These are phyloP conservation scores for Ceratocystis cubensis DNA, from an alignment of 2,329 filamentous ascomycete genomes.

Conservation along the genomic window DNA sequence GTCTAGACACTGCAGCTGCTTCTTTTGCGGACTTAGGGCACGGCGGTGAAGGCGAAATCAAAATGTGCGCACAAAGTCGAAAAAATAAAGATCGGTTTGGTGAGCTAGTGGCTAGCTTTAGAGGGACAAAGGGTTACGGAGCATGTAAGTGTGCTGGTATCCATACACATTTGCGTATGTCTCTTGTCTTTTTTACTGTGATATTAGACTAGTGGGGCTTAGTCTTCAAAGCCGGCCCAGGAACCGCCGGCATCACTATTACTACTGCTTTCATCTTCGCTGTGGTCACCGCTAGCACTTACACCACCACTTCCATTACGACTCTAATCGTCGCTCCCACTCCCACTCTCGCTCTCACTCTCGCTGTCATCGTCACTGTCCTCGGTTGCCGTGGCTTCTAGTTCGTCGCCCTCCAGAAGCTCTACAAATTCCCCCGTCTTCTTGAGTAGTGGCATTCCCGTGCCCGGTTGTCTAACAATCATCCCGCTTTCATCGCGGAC, in stretches of 20 bases:
- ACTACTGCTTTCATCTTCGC: neutral
- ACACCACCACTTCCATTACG: conserved; percentile 28
- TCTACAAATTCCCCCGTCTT: conserved; percentile 27
- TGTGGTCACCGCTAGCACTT: conserved; percentile 23
- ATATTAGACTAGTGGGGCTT: neutral
- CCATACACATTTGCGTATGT: too few relatives aligned
- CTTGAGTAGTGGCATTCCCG: conserved; percentile 31
- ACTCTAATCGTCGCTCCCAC: conserved; percentile 19
- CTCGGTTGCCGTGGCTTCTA: conserved; percentile 19
- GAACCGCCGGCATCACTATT: conserved; percentile 21
- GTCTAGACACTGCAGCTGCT: neutral
- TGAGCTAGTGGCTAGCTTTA: too few relatives aligned
- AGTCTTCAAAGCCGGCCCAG: conserved; percentile 24
- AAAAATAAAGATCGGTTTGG: neutral
- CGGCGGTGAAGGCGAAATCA: neutral
- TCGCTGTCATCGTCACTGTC: conserved; percentile 19
- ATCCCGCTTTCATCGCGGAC: conserved; percentile 42
- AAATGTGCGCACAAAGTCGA: neutral
- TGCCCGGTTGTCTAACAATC: conserved; percentile 32
- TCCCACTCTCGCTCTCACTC: conserved; percentile 14
- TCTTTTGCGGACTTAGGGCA: neutral
- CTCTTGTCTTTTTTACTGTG: neutral
- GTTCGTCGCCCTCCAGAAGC: conserved; percentile 22
- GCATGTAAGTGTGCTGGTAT: too few relatives aligned
- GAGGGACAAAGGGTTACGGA: too few relatives aligned